Evolutionary conservation across 2,329 filamentous ascomycete species (phyloP).

Genomic region (Lojkania enalia): DNA sequence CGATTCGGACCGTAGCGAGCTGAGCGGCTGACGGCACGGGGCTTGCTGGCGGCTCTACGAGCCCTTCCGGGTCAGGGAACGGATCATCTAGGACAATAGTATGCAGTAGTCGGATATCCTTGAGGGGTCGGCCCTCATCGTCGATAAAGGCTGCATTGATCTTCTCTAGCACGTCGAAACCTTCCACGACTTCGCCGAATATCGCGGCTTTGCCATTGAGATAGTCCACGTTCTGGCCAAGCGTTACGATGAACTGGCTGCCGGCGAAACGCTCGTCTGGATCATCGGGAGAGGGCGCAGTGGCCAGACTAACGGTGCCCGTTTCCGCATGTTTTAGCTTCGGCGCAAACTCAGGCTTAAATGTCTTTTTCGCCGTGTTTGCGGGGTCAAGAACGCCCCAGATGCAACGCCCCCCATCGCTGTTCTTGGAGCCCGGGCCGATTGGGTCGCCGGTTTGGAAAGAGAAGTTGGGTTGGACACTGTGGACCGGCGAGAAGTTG

Average conservation of each 20-base stretch:
- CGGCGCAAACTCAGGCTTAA: conserved; percentile 79
- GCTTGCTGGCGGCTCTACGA: conserved; percentile 77
- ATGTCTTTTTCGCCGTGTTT: conserved; percentile 69
- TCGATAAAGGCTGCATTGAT: conserved; percentile 91
- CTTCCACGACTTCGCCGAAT: conserved; percentile 94
- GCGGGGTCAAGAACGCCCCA: conserved; percentile 77
- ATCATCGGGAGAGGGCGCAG: conserved; percentile 72
- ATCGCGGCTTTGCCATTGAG: conserved; percentile 92
- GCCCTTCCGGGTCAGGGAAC: conserved; percentile 76
- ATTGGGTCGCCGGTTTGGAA: conserved; percentile 96
- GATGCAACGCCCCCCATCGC: conserved; percentile 90
- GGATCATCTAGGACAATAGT: conserved; percentile 91
- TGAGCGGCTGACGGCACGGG: conserved; percentile 83
- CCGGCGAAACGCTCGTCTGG: conserved; percentile 80
- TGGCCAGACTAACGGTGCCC: conserved; percentile 98
- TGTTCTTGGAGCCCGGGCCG: conserved; percentile 78
- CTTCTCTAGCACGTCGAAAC: conserved; percentile 90
- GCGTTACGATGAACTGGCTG: conserved; percentile 91
- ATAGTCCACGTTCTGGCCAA: conserved; percentile 87
- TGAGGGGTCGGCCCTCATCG: conserved; percentile 80
- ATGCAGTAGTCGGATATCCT: conserved; percentile 93
- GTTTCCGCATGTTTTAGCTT: conserved; percentile 87
- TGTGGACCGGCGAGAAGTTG: conserved; percentile 93
- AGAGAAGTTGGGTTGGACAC: conserved; percentile 91
- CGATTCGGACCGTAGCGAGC: conserved; percentile 87